A percentile compares a stretch with the other conserved stretches of the same genome.
These are phyloP conservation scores for Eutypa lata DNA, from an alignment of 2,329 filamentous ascomycete genomes.

Conservation along the genomic window DNA sequence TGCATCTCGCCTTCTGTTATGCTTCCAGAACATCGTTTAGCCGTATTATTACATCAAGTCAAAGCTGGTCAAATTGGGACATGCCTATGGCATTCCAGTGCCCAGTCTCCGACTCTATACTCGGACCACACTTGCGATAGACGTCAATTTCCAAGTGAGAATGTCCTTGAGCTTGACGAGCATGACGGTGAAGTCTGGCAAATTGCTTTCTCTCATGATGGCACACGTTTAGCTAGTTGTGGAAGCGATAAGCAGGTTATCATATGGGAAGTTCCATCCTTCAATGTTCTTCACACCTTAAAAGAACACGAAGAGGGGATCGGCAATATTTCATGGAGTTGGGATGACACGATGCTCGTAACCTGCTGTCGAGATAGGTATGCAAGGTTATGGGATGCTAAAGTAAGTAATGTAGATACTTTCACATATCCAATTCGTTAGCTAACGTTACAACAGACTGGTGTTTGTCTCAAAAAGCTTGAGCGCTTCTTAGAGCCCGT, in stretches of 20 bases:
- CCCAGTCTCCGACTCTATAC: constrained; percentile 77
- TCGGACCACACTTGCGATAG: constrained; percentile 82
- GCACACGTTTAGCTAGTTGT: constrained; percentile 76
- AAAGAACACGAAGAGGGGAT: constrained; percentile 68
- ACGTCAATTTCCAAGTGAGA: constrained; percentile 72
- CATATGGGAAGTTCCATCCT: constrained; percentile 77
- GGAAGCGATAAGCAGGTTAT: constrained; percentile 72
- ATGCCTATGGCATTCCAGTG: constrained; percentile 86
- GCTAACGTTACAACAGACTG: constrained; percentile 47
- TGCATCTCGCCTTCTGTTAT: constrained; percentile 95
- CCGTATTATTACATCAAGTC: constrained; percentile 75
- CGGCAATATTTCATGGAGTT: constrained; percentile 84
- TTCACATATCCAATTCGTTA: neutral
- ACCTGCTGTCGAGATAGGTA: constrained; percentile 75
- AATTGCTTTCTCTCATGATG: constrained; percentile 85
- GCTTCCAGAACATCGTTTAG: constrained; percentile 89
- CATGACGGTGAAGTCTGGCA: constrained; percentile 88
- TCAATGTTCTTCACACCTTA: constrained; percentile 61
- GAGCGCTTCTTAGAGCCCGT: constrained; percentile 78
- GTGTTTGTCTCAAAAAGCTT: constrained; percentile 60
- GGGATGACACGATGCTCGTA: constrained; percentile 81
- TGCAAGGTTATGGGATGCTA: constrained; percentile 72
- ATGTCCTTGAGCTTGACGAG: constrained; percentile 66
- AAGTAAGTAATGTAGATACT: constrained; percentile 45
- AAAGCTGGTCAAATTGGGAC: constrained; percentile 79